Evolutionary conservation across 345 rosid genomes (phyloP).

Genomic region (Capsella bursapastoris): DNA sequence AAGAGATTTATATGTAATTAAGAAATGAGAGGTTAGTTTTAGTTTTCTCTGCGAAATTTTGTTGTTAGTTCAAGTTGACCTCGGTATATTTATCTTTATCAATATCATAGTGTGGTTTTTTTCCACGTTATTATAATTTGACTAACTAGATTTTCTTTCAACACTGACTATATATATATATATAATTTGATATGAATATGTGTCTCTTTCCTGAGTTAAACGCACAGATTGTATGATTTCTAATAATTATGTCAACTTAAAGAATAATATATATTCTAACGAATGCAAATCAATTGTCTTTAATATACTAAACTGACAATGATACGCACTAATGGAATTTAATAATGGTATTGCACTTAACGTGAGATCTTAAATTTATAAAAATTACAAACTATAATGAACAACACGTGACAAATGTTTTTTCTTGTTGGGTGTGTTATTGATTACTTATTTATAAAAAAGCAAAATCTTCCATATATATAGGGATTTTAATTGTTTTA

Average conservation of each 20-base stretch:
- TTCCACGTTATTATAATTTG: conserved; percentile 1
- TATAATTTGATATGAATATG: conserved; percentile 7
- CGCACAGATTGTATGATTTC: conserved; percentile 29
- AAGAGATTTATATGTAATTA: neutral
- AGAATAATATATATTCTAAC: neutral
- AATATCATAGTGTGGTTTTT: neutral
- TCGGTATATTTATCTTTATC: neutral
- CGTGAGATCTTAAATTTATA: neutral
- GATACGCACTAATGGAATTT: conserved; percentile 13
- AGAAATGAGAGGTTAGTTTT: neutral
- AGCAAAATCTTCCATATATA: neutral
- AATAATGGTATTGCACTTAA: neutral
- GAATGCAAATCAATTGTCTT: conserved; percentile 14
- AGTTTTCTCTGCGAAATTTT: neutral
- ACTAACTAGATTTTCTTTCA: neutral
- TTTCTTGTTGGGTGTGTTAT: neutral
- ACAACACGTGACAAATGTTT: conserved; percentile 21
- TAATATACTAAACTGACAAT: conserved; percentile 28
- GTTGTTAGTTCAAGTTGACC: neutral
- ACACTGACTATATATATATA: neutral
- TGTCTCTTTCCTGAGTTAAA: conserved; percentile 35
- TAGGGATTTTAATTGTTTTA: neutral
- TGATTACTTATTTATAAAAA: neutral
- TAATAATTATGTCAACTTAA: conserved; percentile 23
- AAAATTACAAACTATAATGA: neutral